Evolutionary conservation across 306 rosid species (phyloP), one percentile per base, ranked within the genome.

Genomic region (Gillenia trifoliata): DNA sequence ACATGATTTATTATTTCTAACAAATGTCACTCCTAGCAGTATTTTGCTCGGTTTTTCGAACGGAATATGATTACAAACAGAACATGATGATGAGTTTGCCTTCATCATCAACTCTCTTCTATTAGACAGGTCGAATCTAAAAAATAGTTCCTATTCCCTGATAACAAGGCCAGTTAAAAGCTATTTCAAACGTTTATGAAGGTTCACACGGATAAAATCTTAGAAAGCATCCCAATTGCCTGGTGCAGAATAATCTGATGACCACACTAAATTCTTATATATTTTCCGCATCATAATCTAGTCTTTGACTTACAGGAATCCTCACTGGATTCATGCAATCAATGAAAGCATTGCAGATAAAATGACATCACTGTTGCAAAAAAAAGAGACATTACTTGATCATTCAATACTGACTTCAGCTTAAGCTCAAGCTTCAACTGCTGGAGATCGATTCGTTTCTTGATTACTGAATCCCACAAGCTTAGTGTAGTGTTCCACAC

Each of bases 371-470:
- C 71, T 73, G 55, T 61, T n/a, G n/a, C 65, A 72, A 36, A 80
- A 78, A 66, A 71, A 80, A 77, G 61, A 80, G 55, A 77, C 79
- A 79, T 84, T 92, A 95, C 99, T 81, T 95, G 99, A 83, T 79
- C 87, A 73, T 84, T 95, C 90, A 95, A 85, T 81, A 92, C 71
- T 36, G 86, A 87, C 57, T 85, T 88, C 84, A 90, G 85, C 87
- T 92, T 90, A 63, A 92, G 85, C 84, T 90, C 97, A 45, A 92
- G 93, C 87, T 85, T 91, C 95, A 92, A 77, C 87, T 84, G 92
- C 76, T 87, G 98, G 72, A 92, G 88, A 86, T 77, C 65, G 80
- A 88, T 86, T 82, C 93, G 85, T 87, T 95, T 89, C 81, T 89
- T 85, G 82, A 81, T 85, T 26, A 95, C 95, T 6, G 92, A 90